These are phyloP conservation scores for Clonostachys byssicola DNA, from an alignment of 2,329 filamentous ascomycete genomes.

Conservation along the genomic window DNA sequence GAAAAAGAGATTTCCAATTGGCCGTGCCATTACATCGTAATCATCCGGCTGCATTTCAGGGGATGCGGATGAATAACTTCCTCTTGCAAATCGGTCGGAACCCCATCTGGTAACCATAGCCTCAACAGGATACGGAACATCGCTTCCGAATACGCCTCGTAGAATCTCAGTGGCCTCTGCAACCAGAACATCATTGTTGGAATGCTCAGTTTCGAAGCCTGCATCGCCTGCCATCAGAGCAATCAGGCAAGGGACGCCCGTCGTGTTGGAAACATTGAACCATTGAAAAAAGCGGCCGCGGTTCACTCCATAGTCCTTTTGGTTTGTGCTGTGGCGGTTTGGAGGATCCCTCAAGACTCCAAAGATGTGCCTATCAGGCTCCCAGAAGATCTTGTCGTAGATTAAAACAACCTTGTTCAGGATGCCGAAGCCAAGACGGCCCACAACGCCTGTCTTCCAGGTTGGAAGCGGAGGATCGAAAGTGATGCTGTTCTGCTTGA, in stretches of 20 bases:
- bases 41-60: slow-evolving; percentile 79
- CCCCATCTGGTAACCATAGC: slow-evolving; percentile 91
- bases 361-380: slow-evolving; percentile 85
- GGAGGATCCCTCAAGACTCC: slow-evolving; percentile 77
- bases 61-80: slow-evolving; percentile 93
- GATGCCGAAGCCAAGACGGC: slow-evolving; percentile 84
- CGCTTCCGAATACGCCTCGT: slow-evolving; percentile 66
- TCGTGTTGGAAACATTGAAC: slow-evolving; percentile 92
- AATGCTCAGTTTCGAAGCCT: slow-evolving; percentile 79
- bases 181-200: slow-evolving; percentile 71
- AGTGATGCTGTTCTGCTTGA: slow-evolving; percentile 77
- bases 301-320: slow-evolving; percentile 72
- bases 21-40: slow-evolving; percentile 85
- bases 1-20: slow-evolving; percentile 86
- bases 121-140: slow-evolving; percentile 76
- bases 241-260: slow-evolving; percentile 81
- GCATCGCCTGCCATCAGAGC: slow-evolving; percentile 96
- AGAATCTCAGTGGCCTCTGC: slow-evolving; percentile 77
- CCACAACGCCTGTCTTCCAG: slow-evolving; percentile 79
- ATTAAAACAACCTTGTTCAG: slow-evolving; percentile 94
- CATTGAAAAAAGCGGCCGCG: slow-evolving; percentile 96
- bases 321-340: slow-evolving; percentile 65
- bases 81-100: slow-evolving; percentile 83
- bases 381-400: slow-evolving; percentile 89
- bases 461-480: slow-evolving; percentile 88